Percentiles rank a stretch among this genome's conserved stretches.
These are phyloP conservation scores for Flueggea neowawraea DNA, from an alignment of 441 rosid genomes.

Conservation along the genomic window DNA sequence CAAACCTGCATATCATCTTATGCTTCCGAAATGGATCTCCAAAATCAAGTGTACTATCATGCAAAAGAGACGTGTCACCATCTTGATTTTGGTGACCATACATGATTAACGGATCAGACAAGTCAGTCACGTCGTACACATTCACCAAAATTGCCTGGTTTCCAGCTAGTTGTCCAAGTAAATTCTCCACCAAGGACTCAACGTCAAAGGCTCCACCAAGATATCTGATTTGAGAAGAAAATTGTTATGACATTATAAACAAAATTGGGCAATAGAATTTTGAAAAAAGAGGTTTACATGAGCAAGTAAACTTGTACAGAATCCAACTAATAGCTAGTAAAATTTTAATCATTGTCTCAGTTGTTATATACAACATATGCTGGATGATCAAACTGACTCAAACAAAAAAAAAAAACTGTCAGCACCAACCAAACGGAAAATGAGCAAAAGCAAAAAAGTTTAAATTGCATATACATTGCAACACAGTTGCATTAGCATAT, in stretches of 20 bases:
- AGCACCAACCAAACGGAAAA: too few relatives aligned
- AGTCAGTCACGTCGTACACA: conserved; percentile 83
- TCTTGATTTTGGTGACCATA: conserved; percentile 82
- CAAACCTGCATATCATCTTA: conserved; percentile 83
- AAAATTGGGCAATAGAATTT: neutral
- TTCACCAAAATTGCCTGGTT: conserved; percentile 89
- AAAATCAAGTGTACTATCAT: conserved; percentile 83
- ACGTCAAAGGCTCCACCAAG: conserved; percentile 98
- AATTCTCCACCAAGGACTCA: conserved; percentile 95
- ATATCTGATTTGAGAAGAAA: conserved; percentile 49
- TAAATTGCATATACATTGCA: too few relatives aligned
- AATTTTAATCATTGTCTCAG: too few relatives aligned
- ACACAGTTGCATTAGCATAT: too few relatives aligned
- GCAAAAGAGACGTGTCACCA: conserved; percentile 66
- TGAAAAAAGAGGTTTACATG: too few relatives aligned
- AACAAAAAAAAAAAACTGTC: too few relatives aligned
- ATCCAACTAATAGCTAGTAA: too few relatives aligned
- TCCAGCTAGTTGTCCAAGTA: conserved; percentile 95
- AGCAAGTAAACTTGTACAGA: too few relatives aligned
- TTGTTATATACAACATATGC: too few relatives aligned
- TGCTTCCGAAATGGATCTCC: conserved; percentile 96
- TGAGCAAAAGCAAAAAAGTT: too few relatives aligned
- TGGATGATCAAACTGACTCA: too few relatives aligned
- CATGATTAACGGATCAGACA: conserved; percentile 82
- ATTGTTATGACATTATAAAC: neutral